A percentile compares a stretch with the other conserved stretches of the same genome.
These are phyloP conservation scores for Ganoderma boninense DNA, from an alignment of 1,284 basidiomycete genomes.

Conservation along the genomic window DNA sequence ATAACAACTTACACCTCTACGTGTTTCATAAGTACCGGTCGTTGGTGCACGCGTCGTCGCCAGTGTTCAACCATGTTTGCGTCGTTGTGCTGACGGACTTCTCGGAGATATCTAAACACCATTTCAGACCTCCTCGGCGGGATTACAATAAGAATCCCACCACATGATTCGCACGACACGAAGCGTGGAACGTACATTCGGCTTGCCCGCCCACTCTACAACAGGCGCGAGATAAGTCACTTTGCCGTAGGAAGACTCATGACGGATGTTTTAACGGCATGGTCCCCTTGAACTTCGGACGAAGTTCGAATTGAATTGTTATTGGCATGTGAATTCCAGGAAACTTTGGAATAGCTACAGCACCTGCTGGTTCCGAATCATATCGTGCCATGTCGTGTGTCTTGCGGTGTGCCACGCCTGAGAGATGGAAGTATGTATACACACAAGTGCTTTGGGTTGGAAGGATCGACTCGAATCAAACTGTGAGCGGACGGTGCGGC, in stretches of 20 bases:
- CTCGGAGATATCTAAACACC: not conserved
- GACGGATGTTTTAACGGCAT: not conserved
- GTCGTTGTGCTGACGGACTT: not conserved
- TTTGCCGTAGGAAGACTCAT: not conserved
- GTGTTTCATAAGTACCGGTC: not conserved
- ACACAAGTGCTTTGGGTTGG: no score
- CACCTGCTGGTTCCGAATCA: not conserved
- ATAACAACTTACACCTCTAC: not conserved
- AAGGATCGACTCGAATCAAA: not conserved
- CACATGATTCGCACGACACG: constrained; percentile 24
- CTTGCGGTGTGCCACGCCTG: no score
- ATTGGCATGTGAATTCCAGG: not conserved
- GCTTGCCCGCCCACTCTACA: not conserved
- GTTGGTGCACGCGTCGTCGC: no score
- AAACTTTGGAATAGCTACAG: no score
- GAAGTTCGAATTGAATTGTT: not conserved
- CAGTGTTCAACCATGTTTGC: not conserved
- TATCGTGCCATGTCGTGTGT: not conserved
- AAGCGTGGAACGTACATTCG: not conserved
- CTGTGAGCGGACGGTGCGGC: not conserved
- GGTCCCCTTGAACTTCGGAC: not conserved
- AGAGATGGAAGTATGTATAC: not conserved
- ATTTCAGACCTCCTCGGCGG: not conserved
- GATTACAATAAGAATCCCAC: constrained; percentile 6
- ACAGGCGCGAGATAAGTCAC: not conserved